phyloP scores from a whole-genome alignment of 306 rosid genomes.

The Vicia sativa region DNA sequence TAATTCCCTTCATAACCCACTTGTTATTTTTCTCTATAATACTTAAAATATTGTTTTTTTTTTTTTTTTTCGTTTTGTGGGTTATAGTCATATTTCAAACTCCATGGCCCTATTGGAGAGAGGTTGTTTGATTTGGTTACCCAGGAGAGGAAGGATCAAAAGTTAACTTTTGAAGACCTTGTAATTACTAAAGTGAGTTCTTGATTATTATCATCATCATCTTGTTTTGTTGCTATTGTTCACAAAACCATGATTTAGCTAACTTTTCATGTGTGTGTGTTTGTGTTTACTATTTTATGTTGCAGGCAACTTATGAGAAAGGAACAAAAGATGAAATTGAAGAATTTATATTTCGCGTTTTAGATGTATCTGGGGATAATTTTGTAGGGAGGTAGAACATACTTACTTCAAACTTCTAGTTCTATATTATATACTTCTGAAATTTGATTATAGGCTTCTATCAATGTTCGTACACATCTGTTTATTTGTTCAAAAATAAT shows the following conservation, averaged over 20 bases:
- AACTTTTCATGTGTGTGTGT: background rate
- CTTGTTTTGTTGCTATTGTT: background rate
- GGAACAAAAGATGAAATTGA: conserved; percentile 82
- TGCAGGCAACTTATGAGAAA: conserved; percentile 81
- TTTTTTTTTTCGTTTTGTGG: background rate
- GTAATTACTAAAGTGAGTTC: conserved; percentile 75
- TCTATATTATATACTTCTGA: background rate
- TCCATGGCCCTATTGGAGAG: conserved; percentile 70
- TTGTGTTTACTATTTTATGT: conserved; percentile 32
- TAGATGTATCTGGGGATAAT: conserved; percentile 56
- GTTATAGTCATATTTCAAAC: conserved; percentile 60
- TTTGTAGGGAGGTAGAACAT: conserved; percentile 56
- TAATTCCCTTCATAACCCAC: background rate
- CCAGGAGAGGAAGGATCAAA: conserved; percentile 73
- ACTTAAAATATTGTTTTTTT: background rate
- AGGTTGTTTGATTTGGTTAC: conserved; percentile 74
- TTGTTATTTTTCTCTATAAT: background rate
- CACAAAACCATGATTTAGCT: conserved; percentile 9
- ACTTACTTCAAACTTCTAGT: conserved; percentile 3
- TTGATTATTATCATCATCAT: conserved; percentile 5
- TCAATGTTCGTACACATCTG: background rate
- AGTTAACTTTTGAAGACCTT: conserved; percentile 81
- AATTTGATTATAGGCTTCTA: conserved; percentile 21
- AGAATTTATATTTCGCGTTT: conserved; percentile 66
- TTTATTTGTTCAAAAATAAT: conserved; percentile 8